These are phyloP conservation scores for Alternaria panax DNA, from an alignment of 2,329 filamentous ascomycete genomes.

Conservation along the genomic window DNA sequence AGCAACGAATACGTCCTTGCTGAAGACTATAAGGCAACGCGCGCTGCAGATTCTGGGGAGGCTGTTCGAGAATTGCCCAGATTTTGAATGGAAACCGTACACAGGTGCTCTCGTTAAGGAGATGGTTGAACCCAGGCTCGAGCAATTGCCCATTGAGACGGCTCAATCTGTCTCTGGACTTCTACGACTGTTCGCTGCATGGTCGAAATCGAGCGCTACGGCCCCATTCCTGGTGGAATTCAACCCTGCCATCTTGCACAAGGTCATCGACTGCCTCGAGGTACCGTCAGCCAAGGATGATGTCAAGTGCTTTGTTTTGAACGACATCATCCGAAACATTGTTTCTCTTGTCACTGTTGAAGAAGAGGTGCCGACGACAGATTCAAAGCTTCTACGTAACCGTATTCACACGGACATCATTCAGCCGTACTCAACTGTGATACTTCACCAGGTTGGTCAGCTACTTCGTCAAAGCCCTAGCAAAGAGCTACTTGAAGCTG, in stretches of 20 bases:
- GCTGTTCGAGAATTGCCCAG: slow-evolving; percentile 76
- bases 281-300: slow-evolving; percentile 81
- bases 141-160: slow-evolving; percentile 82
- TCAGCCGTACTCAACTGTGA: slow-evolving; percentile 70
- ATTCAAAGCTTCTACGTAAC: slow-evolving; percentile 65
- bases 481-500: slow-evolving; percentile 78
- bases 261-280: slow-evolving; percentile 75
- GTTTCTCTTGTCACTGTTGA: slow-evolving; percentile 28
- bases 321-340: slow-evolving; percentile 69
- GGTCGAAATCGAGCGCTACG: slow-evolving; percentile 73
- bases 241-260: slow-evolving; percentile 66
- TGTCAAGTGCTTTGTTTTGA: slow-evolving; percentile 82
- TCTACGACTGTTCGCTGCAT: slow-evolving; percentile 80
- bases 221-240: slow-evolving; percentile 74
- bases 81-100: slow-evolving; percentile 76
- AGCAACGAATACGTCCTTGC: slow-evolving; percentile 60
- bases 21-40: slow-evolving; percentile 71
- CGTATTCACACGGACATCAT: slow-evolving; percentile 55
- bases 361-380: slow-evolving; percentile 30
- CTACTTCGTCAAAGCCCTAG: slow-evolving; percentile 67
- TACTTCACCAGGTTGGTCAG: slow-evolving; percentile 63
- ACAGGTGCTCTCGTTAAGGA: slow-evolving; percentile 74
- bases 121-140: slow-evolving; percentile 77
- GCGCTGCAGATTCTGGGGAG: slow-evolving; percentile 84
- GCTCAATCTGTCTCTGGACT: slow-evolving; percentile 87